These are phyloP conservation scores for Zasmidium citrigriseum DNA, from an alignment of 2,329 filamentous ascomycete species.

Conservation along the genomic window DNA sequence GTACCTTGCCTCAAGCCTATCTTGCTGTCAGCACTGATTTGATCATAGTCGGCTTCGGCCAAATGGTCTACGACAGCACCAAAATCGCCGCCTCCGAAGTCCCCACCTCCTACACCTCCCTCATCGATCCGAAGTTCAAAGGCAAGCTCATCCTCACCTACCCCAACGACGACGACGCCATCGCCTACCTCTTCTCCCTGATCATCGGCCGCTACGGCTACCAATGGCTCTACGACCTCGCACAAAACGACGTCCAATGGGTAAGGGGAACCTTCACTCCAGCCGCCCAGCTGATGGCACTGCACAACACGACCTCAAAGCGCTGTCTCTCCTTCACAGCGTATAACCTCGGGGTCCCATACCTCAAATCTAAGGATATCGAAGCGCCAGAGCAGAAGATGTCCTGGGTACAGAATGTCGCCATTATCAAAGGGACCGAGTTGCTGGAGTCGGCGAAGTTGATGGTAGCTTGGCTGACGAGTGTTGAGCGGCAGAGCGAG, in stretches of 20 bases:
- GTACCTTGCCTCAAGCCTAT: constrained; percentile 33
- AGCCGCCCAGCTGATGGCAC: constrained; percentile 30
- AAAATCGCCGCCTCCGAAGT: constrained; percentile 31
- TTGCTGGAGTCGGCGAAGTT: constrained; percentile 52
- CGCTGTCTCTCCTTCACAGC: constrained; percentile 21
- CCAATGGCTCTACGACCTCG: constrained; percentile 48
- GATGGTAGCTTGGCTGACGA: constrained; percentile 42
- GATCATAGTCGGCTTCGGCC: constrained; percentile 13
- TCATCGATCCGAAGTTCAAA: constrained; percentile 53
- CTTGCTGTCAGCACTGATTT: neutral
- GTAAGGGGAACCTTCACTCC: constrained; percentile 53
- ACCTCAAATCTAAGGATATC: constrained; percentile 3
- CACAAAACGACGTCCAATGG: constrained; percentile 52
- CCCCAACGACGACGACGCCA: constrained; percentile 60
- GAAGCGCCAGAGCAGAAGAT: constrained; percentile 40
- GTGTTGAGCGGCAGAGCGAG: constrained; percentile 10
- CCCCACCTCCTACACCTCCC: constrained; percentile 46
- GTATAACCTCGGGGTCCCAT: neutral
- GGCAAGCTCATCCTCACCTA: constrained; percentile 57
- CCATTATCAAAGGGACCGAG: constrained; percentile 48
- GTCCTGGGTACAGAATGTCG: constrained; percentile 49
- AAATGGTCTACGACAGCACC: constrained; percentile 39
- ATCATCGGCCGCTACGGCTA: constrained; percentile 45
- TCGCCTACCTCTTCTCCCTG: constrained; percentile 53
- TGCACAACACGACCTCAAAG: constrained; percentile 19